phyloP scores from a whole-genome alignment of 768 basidiomycete genomes.

The Epithele typhae region DNA sequence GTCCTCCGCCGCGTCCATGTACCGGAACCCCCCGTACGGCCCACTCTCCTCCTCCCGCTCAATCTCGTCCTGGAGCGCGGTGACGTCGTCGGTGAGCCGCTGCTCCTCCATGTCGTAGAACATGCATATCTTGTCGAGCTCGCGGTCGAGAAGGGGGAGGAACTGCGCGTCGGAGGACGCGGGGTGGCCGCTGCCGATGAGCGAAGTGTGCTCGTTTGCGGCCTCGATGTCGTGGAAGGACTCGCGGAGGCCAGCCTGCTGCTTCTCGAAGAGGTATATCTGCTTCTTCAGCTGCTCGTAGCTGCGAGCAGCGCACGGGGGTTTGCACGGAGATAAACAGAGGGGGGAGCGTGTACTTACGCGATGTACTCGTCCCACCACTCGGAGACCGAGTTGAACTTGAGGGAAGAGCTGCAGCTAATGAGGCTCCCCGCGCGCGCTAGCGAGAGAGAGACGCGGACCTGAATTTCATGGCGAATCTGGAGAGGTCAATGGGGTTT shows the following conservation, averaged over 20 bases:
- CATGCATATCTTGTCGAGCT: slow-evolving; percentile 70
- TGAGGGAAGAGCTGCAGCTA: slow-evolving; percentile 66
- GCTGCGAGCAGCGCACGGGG: slow-evolving; percentile 31
- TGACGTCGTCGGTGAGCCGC: slow-evolving; percentile 61
- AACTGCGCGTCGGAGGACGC: slow-evolving; percentile 48
- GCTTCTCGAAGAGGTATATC: slow-evolving; percentile 84
- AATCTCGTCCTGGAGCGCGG: slow-evolving; percentile 54
- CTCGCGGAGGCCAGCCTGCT: slow-evolving; percentile 46
- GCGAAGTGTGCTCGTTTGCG: slow-evolving; percentile 52
- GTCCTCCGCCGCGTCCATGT: slow-evolving; percentile 57
- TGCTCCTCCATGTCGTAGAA: slow-evolving; percentile 81
- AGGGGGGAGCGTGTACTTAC: slow-evolving; percentile 38
- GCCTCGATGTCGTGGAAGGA: slow-evolving; percentile 55
- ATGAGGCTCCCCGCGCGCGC: neutral
- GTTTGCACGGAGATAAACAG: neutral
- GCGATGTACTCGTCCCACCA: slow-evolving; percentile 94
- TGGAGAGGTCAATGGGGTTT: slow-evolving; percentile 8
- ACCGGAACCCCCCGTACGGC: slow-evolving; percentile 43
- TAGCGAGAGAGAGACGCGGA: slow-evolving; percentile 21
- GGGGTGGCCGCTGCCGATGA: slow-evolving; percentile 42
- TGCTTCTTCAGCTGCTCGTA: slow-evolving; percentile 82
- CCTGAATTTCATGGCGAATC: slow-evolving; percentile 59
- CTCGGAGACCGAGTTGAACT: slow-evolving; percentile 87
- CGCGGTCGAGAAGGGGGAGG: slow-evolving; percentile 70
- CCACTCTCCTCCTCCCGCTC: slow-evolving; percentile 58